A percentile compares a stretch with the other conserved stretches of the same genome.
These are phyloP conservation scores for Carex parvula DNA, from an alignment of 176 grass and related monocot genomes.

Conservation along the genomic window DNA sequence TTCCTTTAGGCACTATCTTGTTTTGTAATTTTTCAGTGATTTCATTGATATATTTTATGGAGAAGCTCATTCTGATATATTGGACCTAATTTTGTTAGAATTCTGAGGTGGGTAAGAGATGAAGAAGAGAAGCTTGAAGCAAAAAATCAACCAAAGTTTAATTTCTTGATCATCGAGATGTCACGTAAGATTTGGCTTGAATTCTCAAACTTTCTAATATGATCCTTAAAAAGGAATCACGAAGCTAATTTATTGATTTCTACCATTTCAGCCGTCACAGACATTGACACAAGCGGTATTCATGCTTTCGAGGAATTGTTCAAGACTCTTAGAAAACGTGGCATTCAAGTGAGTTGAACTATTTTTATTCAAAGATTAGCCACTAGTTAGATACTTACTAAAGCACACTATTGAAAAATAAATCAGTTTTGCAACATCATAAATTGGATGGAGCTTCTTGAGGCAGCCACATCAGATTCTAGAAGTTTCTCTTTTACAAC, in stretches of 20 bases:
- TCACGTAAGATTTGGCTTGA: slow-evolving; percentile 48
- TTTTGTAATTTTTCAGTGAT: background rate
- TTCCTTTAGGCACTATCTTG: background rate
- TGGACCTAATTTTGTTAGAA: slow-evolving; percentile 38
- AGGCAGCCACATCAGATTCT: background rate
- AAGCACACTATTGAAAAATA: background rate
- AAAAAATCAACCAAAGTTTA: slow-evolving; percentile 42
- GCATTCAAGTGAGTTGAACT: slow-evolving; percentile 54
- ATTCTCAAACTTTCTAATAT: background rate
- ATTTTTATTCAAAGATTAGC: background rate
- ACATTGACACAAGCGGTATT: slow-evolving; percentile 91
- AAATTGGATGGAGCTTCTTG: background rate
- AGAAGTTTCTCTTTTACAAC: background rate
- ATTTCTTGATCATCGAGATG: slow-evolving; percentile 86
- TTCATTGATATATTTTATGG: background rate
- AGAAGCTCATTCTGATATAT: background rate
- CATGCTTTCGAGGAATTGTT: slow-evolving; percentile 65
- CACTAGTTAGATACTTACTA: background rate
- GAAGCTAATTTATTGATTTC: background rate
- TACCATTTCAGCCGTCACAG: slow-evolving; percentile 68
- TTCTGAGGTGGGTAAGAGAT: slow-evolving; percentile 73
- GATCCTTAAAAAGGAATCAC: background rate
- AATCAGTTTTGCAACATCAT: background rate
- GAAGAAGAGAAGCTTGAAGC: slow-evolving; percentile 57
- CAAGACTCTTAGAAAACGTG: slow-evolving; percentile 58